Evolutionary conservation across 495 filamentous ascomycete species (phyloP), one percentile per base, ranked within the genome.

Genomic region (Hypomontagnella submonticulosa): DNA sequence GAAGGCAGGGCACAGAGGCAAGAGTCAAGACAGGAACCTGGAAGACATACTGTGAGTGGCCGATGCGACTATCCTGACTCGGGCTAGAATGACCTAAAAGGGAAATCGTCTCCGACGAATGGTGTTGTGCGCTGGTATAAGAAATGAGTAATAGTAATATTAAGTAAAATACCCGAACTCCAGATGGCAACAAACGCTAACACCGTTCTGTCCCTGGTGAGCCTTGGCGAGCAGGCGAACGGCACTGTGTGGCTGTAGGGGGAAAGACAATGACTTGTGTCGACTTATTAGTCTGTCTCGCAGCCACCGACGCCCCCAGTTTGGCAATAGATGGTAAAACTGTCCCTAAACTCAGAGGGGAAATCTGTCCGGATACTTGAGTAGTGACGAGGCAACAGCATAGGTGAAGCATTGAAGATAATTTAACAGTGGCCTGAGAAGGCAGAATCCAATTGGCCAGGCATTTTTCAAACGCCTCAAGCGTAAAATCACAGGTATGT

Each of bases 91-190:
- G 10, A 10, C 65, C 58, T 15, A 55, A 68, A 63, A 37, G 58
- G 59, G 65, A 34, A 68, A 56, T 16, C 59, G 54, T 56, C 54
- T 56, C 65, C 65, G 65, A 18, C 59, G 37, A 63, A 50, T 68
- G 65, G 65, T 61, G 59, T 61, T 63, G 65, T 63, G 59, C 38
- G 59, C 59, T 59, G 59, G 48, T 63, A 55, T 68, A 60, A 59
- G 65, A 59, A 56, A 63, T 63, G 65, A 68, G 60, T 63, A 63
- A 59, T 63, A 54, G 65, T 68, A 68, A 68, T 63, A 68, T 60
- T 37, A 63, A 68, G 65, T 55, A 67, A 54, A 67, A 67, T 67
- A 59, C 64, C 51, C 64, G 52, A 53, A 52, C 52, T 57, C 44
- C 34, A 61, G 51, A 67, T 40, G 43, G 27, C 33, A 42, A 30